Conservation (phyloP, 495 filamentous ascomycete species). For the Lasiosphaeria ovina region DNA sequence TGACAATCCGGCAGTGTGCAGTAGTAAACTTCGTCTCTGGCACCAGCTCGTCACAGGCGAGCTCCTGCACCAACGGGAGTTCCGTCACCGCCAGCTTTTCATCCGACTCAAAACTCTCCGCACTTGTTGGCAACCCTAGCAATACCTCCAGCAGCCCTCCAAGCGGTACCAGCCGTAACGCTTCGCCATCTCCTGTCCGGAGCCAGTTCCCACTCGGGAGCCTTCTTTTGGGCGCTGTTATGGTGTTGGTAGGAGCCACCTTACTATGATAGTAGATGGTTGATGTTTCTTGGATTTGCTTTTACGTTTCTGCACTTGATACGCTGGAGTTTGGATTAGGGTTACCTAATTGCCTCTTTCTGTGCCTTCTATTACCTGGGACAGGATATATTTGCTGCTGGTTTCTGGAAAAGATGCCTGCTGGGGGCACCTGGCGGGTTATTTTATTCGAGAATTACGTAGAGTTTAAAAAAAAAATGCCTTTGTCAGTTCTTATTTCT, state of each 20-base stretch:
- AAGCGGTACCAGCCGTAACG: too few species aligned
- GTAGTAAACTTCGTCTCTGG: constrained; percentile 52
- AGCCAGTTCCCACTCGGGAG: constrained; percentile 16
- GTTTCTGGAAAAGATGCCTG: too few species aligned
- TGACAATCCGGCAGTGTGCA: constrained; percentile 38
- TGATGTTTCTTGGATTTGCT: neutral
- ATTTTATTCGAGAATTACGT: too few species aligned
- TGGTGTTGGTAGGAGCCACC: constrained; percentile 25
- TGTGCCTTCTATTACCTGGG: too few species aligned
- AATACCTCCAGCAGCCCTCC: constrained; percentile 1
- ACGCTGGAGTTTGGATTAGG: neutral
- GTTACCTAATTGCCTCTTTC: neutral
- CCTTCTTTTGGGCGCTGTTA: constrained; percentile 19
- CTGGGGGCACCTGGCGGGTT: too few species aligned
- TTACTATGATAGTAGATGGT: constrained; percentile 14
- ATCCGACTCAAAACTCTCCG: constrained; percentile 33
- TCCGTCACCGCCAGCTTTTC: constrained; percentile 35
- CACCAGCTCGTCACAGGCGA: constrained; percentile 16
- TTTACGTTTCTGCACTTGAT: neutral
- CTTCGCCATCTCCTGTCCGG: constrained; percentile 1
- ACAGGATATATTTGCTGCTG: too few species aligned
- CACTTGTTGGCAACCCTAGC: constrained; percentile 21
- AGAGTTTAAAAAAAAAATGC: too few species aligned
- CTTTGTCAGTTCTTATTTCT: too few species aligned
- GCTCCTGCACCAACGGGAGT: constrained; percentile 44